phyloP scores from a whole-genome alignment of 2,329 filamentous ascomycete genomes.

The Exserohilum rostratum region DNA sequence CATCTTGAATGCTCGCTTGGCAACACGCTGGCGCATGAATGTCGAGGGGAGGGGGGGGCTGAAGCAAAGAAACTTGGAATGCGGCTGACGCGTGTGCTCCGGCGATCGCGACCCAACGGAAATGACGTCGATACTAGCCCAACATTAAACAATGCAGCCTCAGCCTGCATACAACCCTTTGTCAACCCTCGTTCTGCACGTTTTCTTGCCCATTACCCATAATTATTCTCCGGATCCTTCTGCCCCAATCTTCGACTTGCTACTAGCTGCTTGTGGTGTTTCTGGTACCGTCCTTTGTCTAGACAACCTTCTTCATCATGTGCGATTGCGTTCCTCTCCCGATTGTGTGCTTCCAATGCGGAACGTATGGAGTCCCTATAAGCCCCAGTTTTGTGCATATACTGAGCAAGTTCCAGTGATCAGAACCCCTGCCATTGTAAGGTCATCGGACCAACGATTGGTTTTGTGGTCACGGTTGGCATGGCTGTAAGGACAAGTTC shows the following conservation, averaged over 20 bases:
- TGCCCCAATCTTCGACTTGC: neutral
- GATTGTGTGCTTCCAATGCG: slow-evolving; percentile 62
- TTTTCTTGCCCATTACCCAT: neutral
- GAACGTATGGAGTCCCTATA: slow-evolving; percentile 38
- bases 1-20: neutral
- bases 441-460: slow-evolving; percentile 61
- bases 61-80: slow-evolving; percentile 1
- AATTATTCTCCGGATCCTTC: neutral
- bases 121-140: slow-evolving; percentile 12
- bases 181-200: slow-evolving; percentile 1
- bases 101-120: slow-evolving; percentile 7
- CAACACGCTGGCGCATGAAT: neutral
- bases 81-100: slow-evolving; percentile 15
- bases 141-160: slow-evolving; percentile 8
- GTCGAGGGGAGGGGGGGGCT: slow-evolving; percentile 1
- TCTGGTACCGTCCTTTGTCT: neutral
- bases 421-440: slow-evolving; percentile 65
- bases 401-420: slow-evolving; percentile 48
- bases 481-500: slow-evolving; percentile 53
- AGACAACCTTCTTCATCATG: slow-evolving; percentile 12
- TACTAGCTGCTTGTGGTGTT: neutral
- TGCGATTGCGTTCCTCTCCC: slow-evolving; percentile 54
- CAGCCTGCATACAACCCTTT: slow-evolving; percentile 14
- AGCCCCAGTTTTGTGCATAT: neutral
- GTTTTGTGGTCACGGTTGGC: slow-evolving; percentile 56